Conservation (phyloP, 1,139 yeast species). For the Saccharomyces uvarum region DNA sequence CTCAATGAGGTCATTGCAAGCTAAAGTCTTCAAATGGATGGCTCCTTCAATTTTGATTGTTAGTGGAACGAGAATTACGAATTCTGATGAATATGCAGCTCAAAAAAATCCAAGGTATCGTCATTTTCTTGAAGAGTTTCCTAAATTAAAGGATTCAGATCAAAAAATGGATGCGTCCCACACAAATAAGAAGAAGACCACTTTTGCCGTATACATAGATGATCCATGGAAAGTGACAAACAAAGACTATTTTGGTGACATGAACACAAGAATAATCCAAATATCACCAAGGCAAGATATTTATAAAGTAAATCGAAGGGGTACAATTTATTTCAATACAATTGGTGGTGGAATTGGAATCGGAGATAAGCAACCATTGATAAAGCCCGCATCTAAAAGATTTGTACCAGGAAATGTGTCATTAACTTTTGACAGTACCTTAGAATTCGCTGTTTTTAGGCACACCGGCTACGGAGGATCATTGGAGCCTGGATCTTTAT, state of each 20-base stretch:
- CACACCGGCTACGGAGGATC: conserved; percentile 53
- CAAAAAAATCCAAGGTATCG: conserved; percentile 43
- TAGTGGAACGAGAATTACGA: conserved; percentile 52
- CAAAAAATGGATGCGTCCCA: conserved; percentile 20
- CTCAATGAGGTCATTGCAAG: conserved; percentile 78
- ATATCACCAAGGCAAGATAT: conserved; percentile 58
- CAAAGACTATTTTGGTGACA: conserved; percentile 64
- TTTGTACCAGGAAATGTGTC: conserved; percentile 64
- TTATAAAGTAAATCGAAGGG: conserved; percentile 35
- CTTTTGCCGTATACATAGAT: conserved; percentile 54
- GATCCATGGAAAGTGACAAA: conserved; percentile 75
- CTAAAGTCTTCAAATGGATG: conserved; percentile 80
- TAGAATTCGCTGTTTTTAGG: conserved; percentile 77
- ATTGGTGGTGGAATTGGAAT: conserved; percentile 74
- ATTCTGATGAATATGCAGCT: conserved; percentile 31
- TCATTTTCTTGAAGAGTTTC: conserved; percentile 46
- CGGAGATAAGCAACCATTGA: conserved; percentile 59
- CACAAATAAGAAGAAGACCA: conserved; percentile 36
- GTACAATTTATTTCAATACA: conserved; percentile 53
- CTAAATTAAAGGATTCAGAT: conserved; percentile 38
- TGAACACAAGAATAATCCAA: conserved; percentile 48
- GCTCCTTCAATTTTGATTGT: conserved; percentile 74
- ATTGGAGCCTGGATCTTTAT: conserved; percentile 32
- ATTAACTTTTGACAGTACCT: conserved; percentile 62
- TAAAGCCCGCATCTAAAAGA: conserved; percentile 39